Evolutionary conservation across 139 green algal species (phyloP).

Genomic region (Picochlorum sp.): DNA sequence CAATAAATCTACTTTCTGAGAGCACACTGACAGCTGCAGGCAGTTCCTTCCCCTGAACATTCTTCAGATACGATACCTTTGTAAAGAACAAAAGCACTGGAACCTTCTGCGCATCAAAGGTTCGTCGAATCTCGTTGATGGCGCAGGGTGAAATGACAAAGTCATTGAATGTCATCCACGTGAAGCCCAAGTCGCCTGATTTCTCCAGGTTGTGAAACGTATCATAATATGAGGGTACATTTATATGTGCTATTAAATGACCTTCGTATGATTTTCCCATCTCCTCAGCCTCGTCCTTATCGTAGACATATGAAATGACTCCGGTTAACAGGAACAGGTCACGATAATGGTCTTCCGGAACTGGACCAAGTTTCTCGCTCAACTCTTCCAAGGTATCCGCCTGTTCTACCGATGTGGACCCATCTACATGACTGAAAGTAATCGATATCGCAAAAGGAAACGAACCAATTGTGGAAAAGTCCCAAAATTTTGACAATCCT

Average conservation of each 20-base stretch:
- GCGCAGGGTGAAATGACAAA: constrained; percentile 48
- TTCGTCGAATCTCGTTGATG: constrained; percentile 33
- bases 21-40: constrained; percentile 35
- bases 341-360: constrained; percentile 7
- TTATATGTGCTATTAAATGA: constrained; percentile 70
- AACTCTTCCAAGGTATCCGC: neutral
- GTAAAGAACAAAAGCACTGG: constrained; percentile 80
- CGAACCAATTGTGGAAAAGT: neutral
- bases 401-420: constrained; percentile 22
- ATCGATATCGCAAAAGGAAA: constrained; percentile 15
- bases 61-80: constrained; percentile 20
- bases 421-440: constrained; percentile 5
- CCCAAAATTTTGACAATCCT: constrained; percentile 50
- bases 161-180: constrained; percentile 90
- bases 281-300: constrained; percentile 39
- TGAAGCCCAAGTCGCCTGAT: neutral
- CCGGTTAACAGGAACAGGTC: constrained; percentile 64
- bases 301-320: constrained; percentile 57
- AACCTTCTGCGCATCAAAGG: constrained; percentile 68
- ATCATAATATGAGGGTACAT: constrained; percentile 24
- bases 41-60: neutral
- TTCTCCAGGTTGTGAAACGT: neutral
- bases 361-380: neutral
- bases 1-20: constrained; percentile 36
- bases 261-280: constrained; percentile 36